Percentiles rank a stretch among this genome's conserved stretches.
These are phyloP conservation scores for Aspergillus sp. DNA, from an alignment of 2,329 filamentous ascomycete species.

Conservation along the genomic window DNA sequence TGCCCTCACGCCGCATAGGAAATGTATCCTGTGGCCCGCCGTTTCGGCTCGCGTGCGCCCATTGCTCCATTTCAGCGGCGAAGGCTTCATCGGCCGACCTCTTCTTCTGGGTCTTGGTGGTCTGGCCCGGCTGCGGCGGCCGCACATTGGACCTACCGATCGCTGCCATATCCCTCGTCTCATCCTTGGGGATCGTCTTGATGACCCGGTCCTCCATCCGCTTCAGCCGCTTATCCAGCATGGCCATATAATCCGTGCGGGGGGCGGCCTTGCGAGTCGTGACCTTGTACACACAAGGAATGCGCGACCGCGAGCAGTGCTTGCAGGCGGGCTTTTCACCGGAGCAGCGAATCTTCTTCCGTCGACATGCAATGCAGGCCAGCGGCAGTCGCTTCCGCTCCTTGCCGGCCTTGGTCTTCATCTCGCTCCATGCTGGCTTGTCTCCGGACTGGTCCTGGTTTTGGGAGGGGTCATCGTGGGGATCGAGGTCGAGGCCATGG, in stretches of 20 bases:
- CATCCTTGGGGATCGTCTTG: conserved; percentile 87
- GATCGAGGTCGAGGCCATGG: conserved; percentile 13
- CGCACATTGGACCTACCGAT: conserved; percentile 83
- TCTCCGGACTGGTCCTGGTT: conserved; percentile 52
- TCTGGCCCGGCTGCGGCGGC: conserved; percentile 64
- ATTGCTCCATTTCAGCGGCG: conserved; percentile 74
- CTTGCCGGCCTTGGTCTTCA: conserved; percentile 91
- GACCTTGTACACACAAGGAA: conserved; percentile 96
- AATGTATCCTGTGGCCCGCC: conserved; percentile 47
- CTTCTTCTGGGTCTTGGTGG: conserved; percentile 68
- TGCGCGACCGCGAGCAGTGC: conserved; percentile 87
- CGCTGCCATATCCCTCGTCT: conserved; percentile 65
- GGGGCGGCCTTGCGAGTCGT: conserved; percentile 92
- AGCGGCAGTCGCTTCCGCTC: conserved; percentile 89
- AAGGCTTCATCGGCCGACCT: conserved; percentile 85
- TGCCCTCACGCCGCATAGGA: conserved; percentile 56
- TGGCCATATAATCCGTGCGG: conserved; percentile 97
- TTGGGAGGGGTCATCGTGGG: conserved; percentile 19
- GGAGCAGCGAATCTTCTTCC: conserved; percentile 97
- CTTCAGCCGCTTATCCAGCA: conserved; percentile 93
- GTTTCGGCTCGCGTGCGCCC: conserved; percentile 64
- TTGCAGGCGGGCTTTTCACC: conserved; percentile 98
- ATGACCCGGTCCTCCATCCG: conserved; percentile 98
- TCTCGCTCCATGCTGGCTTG: conserved; percentile 71
- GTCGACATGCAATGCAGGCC: conserved; percentile 90